Evolutionary conservation across 2,329 filamentous ascomycete genomes (phyloP).

Genomic region (Geosmithia putterillii): DNA sequence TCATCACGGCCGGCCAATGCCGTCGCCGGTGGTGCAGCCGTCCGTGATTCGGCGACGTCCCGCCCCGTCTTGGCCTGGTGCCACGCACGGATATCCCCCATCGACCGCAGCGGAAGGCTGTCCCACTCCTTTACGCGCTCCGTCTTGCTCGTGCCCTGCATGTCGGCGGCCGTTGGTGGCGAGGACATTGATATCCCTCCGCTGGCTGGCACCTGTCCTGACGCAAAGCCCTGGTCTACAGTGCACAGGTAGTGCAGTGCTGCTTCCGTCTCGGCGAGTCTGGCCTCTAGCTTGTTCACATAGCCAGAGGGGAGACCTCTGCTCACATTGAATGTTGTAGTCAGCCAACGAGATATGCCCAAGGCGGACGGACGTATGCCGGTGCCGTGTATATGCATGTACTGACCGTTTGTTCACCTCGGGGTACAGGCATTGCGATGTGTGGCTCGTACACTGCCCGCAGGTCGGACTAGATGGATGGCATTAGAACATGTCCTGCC

Average conservation of each 20-base stretch:
- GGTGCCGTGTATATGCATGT: no score
- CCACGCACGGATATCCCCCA: slow-evolving; percentile 10
- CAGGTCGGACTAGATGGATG: slow-evolving; percentile 12
- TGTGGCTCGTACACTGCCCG: slow-evolving; percentile 15
- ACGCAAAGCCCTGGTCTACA: slow-evolving; percentile 6
- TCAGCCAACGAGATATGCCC: background rate
- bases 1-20: no score
- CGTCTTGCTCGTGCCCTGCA: slow-evolving; percentile 9
- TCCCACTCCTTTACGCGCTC: slow-evolving; percentile 16
- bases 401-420: slow-evolving; percentile 20
- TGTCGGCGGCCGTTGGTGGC: background rate
- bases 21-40: no score
- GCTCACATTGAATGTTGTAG: background rate
- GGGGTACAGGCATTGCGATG: slow-evolving; percentile 16
- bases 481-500: background rate
- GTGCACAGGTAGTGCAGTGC: slow-evolving; percentile 12
- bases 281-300: slow-evolving; percentile 22
- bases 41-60: no score
- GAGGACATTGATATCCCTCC: slow-evolving; percentile 1
- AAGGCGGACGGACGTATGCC: no score
- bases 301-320: slow-evolving; percentile 24
- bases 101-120: slow-evolving; percentile 7
- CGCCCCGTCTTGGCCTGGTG: slow-evolving; percentile 7
- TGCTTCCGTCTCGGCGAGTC: slow-evolving; percentile 18
- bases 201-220: no score